A percentile compares a stretch with the other conserved stretches of the same genome.
Conservation (phyloP, 73 alveolate species). For the Tetrahymena elliotti region DNA sequence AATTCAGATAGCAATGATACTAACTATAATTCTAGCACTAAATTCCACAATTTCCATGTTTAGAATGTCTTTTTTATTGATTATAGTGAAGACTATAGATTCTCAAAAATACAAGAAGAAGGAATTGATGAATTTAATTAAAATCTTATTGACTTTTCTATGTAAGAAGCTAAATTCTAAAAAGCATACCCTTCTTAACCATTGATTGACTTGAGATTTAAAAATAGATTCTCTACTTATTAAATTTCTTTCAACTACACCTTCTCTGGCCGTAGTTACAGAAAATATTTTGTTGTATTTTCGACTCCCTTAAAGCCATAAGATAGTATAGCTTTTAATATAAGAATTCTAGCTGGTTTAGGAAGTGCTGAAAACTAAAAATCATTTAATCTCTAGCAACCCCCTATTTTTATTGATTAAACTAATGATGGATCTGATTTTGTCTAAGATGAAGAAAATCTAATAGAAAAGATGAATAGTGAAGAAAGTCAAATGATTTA, state of each 20-base stretch:
- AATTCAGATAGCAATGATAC: not conserved
- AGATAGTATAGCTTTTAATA: not conserved
- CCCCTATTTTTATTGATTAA: not conserved
- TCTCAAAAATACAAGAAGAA: not conserved
- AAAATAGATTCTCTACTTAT: not conserved
- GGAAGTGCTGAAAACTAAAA: not conserved
- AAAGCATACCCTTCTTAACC: not conserved
- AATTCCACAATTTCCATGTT: not conserved
- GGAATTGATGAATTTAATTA: not conserved
- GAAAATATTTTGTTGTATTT: not conserved
- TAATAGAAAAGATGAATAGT: not conserved
- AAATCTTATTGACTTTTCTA: not conserved
- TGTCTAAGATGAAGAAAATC: not conserved
- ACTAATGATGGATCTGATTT: not conserved
- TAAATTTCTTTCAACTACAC: not conserved
- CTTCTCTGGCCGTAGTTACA: not conserved
- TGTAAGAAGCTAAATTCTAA: not conserved
- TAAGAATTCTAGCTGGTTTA: not conserved
- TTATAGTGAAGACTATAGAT: not conserved
- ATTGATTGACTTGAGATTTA: not conserved
- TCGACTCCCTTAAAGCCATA: not conserved
- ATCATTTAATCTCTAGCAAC: not conserved
- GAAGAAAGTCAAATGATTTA: not conserved
- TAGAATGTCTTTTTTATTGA: not conserved
- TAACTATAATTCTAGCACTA: not conserved